Percentiles rank a stretch among this genome's conserved stretches.
phyloP scores from a whole-genome alignment of 805 yeast genomes.

The Candida peoriensis region DNA sequence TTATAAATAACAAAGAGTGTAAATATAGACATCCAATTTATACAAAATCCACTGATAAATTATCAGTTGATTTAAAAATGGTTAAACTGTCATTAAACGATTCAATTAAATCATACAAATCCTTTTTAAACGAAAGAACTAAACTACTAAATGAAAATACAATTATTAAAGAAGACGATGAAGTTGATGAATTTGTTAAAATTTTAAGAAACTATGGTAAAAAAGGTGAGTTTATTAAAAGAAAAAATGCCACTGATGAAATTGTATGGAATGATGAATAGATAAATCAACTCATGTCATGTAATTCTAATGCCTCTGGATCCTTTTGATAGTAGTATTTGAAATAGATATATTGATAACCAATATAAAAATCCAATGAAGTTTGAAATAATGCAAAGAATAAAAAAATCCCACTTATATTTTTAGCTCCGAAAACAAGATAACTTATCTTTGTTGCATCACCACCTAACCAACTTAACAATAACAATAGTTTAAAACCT shows the following conservation, averaged over 20 bases:
- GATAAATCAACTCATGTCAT: conserved; percentile 4
- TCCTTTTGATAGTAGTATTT: conserved; percentile 30
- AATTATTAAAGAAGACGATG: conserved; percentile 14
- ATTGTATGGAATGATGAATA: conserved; percentile 23
- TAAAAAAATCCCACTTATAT: conserved; percentile 60
- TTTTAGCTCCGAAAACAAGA: conserved; percentile 67
- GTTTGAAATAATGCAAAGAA: conserved; percentile 75
- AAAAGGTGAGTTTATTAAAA: conserved; percentile 20
- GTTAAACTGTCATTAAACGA: conserved; percentile 17
- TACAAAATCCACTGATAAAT: conserved; percentile 20
- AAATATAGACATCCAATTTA: conserved; percentile 20
- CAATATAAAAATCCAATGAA: conserved; percentile 65
- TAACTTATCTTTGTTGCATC: conserved; percentile 76
- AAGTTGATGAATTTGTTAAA: conserved; percentile 17
- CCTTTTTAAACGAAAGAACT: conserved; percentile 23
- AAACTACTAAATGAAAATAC: conserved; percentile 21
- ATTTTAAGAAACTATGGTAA: conserved; percentile 25
- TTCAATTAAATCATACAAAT: conserved; percentile 17
- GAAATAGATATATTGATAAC: conserved; percentile 67
- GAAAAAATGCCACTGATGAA: background rate
- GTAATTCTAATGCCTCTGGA: conserved; percentile 7
- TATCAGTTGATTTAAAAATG: conserved; percentile 30
- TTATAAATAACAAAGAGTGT: conserved; percentile 28
- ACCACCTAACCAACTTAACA: conserved; percentile 86
- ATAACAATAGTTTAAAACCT: conserved; percentile 71